A percentile compares a stretch with the other conserved stretches of the same genome.
These are phyloP conservation scores for Kodamaea kakaduensis DNA, from an alignment of 805 yeast genomes.

Conservation along the genomic window DNA sequence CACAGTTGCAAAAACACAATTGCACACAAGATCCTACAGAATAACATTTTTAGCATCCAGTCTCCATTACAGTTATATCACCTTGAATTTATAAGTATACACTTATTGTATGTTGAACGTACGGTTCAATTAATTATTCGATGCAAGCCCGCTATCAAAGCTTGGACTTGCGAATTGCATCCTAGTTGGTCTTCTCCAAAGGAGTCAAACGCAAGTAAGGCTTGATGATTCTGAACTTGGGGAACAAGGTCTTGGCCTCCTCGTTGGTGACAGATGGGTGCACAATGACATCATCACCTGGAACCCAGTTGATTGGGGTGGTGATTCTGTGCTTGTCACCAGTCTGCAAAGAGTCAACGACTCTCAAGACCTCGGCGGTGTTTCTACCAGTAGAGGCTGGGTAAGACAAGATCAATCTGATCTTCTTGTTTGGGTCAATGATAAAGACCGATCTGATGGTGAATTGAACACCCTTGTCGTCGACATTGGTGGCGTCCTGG, in stretches of 20 bases:
- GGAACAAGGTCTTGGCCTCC: conserved; percentile 69
- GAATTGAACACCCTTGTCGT: conserved; percentile 64
- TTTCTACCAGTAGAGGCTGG: conserved; percentile 96
- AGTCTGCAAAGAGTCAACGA: conserved; percentile 79
- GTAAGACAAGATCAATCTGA: conserved; percentile 80
- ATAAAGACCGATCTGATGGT: conserved; percentile 91
- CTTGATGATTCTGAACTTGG: conserved; percentile 79
- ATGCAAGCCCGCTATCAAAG: conserved; percentile 9
- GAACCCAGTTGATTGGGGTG: conserved; percentile 89
- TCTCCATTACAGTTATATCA: no score
- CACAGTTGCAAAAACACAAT: no score
- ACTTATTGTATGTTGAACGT: no score
- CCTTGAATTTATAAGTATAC: no score
- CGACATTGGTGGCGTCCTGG: conserved; percentile 71
- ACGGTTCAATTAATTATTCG: background rate
- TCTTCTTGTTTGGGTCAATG: conserved; percentile 86
- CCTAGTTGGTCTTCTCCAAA: conserved; percentile 24
- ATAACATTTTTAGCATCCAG: no score
- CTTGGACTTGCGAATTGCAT: conserved; percentile 3
- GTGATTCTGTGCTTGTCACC: conserved; percentile 81
- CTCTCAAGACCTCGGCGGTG: conserved; percentile 88
- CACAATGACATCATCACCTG: conserved; percentile 87
- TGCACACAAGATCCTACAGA: no score
- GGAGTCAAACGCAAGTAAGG: conserved; percentile 78
- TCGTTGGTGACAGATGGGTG: conserved; percentile 82